Evolutionary conservation across 2,329 filamentous ascomycete genomes (phyloP), one percentile per base, ranked within the genome.

Genomic region (Sarocladium strictum): DNA sequence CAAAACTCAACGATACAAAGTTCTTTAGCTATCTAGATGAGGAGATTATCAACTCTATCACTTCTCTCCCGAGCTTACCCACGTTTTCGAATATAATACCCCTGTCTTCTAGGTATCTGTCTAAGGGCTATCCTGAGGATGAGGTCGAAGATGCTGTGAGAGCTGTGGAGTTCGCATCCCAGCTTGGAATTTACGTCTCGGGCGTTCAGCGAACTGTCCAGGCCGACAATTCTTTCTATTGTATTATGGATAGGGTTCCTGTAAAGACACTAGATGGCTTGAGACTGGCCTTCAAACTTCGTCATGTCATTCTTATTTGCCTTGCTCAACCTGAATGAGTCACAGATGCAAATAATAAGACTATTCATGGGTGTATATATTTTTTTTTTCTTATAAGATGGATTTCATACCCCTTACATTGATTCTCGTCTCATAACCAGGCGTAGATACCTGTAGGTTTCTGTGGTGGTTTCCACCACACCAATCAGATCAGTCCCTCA

Each of bases 21-120:
- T 43, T 56, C n/a, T 54, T 54, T 24, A 38, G 21, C 52, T 54
- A 56, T 15, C 47, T 40, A 17, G 51, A 57, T 52, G 14, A 29
- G 43, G 37, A 55, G 14, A 19, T 57, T 55, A 12, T 33, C 32
- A 19, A 32, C 19, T 33, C 38, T 29, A 57, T 57, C 24, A 49
- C 15, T 51, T 55, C 56, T 54, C 56, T 54, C 32, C 56, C 54
- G 19, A 35, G n/a, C 17, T 40, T 57, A 49, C 54, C 26, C 15
- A 55, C 45, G 7, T 57, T 38, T 38, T 54, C n/a, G 23, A 57
- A 55, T 21, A 43, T 57, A 12, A 27, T 54, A 33, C 51, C 51
- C n/a, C 56, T 58, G 21, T 58, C 56, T 43, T 54, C 47, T n/a
- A 53, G 53, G 27, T 58, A 58, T 56, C 23, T 58, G 11, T 53